Evolutionary conservation across 2,329 filamentous ascomycete species (phyloP), one percentile per base, ranked within the genome.

Genomic region (Aureobasidium namibiae): DNA sequence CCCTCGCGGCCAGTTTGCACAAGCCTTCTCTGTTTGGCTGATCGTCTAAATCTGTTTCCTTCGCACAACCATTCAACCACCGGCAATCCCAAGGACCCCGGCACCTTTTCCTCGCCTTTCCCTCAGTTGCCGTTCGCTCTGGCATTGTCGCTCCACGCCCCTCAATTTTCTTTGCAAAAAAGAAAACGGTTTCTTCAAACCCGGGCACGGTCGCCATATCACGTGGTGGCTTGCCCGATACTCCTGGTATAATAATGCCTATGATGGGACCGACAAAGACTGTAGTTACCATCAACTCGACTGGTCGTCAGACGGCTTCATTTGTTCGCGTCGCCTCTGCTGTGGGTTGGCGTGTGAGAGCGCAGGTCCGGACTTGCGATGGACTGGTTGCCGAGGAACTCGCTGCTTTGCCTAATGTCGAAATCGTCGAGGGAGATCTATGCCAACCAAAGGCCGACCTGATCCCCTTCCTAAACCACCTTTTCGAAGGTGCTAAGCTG

Each of bases 201-300:
- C 54, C 31, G 54, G 54, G 54, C 54, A 57, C 54, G 42, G 54
- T 48, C 54, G 41, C 54, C 54, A 57, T 57, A 57, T 57, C 54
- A 57, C 54, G 54, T 44, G 41, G 41, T 48, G 54, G 42, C 54
- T 52, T 59, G 46, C 46, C 57, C 46, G n/a, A 53, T 23, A 29
- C 54, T 58, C 24, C 41, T 46, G 56, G 36, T 49, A 42, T 45
- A 58, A 63, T 63, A n/a, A n/a, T n/a, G 62, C 62, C 62, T 44
- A 62, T 63, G 62, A 66, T 68, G 63, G 67, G 66, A 65, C 64
- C 69, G 59, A 72, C 70, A 66, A 94, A 92, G 77, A 94, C 89
- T 59, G 90, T 95, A 69, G 92, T 92, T 70, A 87, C 96, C 70
- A 92, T 97, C 77, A 97, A 97, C 76, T 90, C 90, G 71, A 92